Evolutionary conservation across 805 yeast genomes (phyloP).

Genomic region (Cyberlindnera euphorbiae): DNA sequence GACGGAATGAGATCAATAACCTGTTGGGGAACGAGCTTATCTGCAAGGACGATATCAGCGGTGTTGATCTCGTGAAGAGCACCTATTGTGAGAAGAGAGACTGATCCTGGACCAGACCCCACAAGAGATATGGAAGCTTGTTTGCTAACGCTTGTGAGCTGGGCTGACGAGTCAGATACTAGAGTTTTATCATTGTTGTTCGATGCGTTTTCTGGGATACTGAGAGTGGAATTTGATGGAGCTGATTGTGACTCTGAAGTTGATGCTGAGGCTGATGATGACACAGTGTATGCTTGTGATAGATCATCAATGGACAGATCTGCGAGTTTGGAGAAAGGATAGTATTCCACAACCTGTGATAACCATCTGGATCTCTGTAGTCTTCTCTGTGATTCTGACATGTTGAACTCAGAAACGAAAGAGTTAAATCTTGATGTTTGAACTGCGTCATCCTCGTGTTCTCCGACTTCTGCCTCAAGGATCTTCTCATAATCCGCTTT

Average conservation of each 20-base stretch:
- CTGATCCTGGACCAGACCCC: slow-evolving; percentile 93
- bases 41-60: slow-evolving; percentile 85
- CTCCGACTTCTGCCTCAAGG: slow-evolving; percentile 43
- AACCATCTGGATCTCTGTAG: slow-evolving; percentile 75
- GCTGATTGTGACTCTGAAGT: too few relatives aligned
- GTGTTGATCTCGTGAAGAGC: slow-evolving; percentile 75
- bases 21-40: slow-evolving; percentile 86
- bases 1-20: slow-evolving; percentile 80
- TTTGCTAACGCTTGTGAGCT: too few relatives aligned
- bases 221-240: too few relatives aligned
- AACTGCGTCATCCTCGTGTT: slow-evolving; percentile 64
- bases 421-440: slow-evolving; percentile 55
- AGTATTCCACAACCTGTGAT: slow-evolving; percentile 86
- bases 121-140: slow-evolving; percentile 72
- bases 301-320: slow-evolving; percentile 56
- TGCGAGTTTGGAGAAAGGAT: slow-evolving; percentile 65
- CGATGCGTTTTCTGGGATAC: too few relatives aligned
- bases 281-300: slow-evolving; percentile 32
- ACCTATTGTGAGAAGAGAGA: slow-evolving; percentile 75
- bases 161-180: too few relatives aligned
- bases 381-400: slow-evolving; percentile 46
- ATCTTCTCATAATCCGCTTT: slow-evolving; percentile 24
- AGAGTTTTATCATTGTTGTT: too few relatives aligned
- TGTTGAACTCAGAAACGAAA: slow-evolving; percentile 55
- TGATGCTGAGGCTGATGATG: too few relatives aligned